Base-by-base conservation (phyloP, 2,329 filamentous ascomycete genomes). In the Nectriaceae sp. region DNA sequence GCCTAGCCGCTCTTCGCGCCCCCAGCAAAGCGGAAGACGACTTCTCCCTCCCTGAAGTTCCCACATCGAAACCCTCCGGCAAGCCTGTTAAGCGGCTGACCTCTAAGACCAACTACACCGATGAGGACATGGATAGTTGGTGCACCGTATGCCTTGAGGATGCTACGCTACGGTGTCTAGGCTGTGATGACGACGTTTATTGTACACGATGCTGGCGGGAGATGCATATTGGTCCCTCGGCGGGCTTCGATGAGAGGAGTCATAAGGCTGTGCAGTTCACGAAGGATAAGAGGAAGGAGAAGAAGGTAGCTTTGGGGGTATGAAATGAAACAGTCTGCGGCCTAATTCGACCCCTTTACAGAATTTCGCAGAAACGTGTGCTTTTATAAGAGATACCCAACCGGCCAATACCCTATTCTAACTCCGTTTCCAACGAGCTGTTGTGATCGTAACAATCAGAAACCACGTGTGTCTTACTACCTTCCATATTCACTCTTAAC, bases 131-230 rank as follows among this genome's bases (percentile, higher is more conserved):
- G 52, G 83, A 86, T 36, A 82, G 78, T 1, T 95, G 89, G 89
- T 95, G 90, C 65, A 80, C 85, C 24, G 90, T 94, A 10, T 96
- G 90, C 64, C 83, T 87, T 40, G 88, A 90, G 49, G 88, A 94
- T 62, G 89, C 87, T 0, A 84, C 83, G 3, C 70, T 94, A 21
- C 77, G 78, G 48, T 96, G 90, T 64, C 64, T 84, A 1, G 89
- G 86, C 3, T 96, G 90, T 60, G 83, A 84, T 29, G 69, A 71
- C 21, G 84, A 92, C 55, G 73, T 90, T 35, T 95, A 93, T 65
- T 96, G 90, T 65, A 75, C 77, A 19, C 74, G 80, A 15, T 95
- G 90, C 72, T 96, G 90, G 90, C 79, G 77, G 50, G 89, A 93
- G 62, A 90, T 90, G 67, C 90, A 95, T 61, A 72, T 82, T 26